These are phyloP conservation scores for Leptodontidium sp. DNA, from an alignment of 2,329 filamentous ascomycete genomes.

Conservation along the genomic window DNA sequence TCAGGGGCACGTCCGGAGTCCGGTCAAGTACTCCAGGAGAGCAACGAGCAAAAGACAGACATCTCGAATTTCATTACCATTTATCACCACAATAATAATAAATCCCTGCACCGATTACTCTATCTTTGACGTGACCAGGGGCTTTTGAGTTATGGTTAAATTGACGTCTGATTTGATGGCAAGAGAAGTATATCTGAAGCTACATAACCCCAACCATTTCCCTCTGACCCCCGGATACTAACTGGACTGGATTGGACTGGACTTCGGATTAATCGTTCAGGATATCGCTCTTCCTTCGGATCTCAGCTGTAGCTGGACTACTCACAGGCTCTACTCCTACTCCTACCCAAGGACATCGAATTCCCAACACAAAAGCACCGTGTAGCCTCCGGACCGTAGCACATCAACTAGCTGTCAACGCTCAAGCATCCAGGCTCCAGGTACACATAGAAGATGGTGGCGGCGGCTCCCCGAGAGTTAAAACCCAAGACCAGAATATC, in stretches of 20 bases:
- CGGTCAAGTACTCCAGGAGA: neutral
- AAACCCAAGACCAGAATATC: neutral
- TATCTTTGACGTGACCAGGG: neutral
- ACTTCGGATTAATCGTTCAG: neutral
- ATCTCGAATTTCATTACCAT: neutral
- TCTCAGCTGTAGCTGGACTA: neutral
- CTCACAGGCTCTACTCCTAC: neutral
- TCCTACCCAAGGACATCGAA: no score
- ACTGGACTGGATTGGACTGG: neutral
- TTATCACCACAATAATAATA: neutral
- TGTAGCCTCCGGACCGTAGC: conserved; percentile 6
- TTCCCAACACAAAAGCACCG: neutral
- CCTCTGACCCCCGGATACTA: neutral
- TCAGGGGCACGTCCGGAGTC: conserved; percentile 10
- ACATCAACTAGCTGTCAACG: neutral
- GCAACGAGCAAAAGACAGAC: neutral
- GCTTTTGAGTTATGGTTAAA: neutral
- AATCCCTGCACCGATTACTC: neutral
- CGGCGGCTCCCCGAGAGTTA: neutral
- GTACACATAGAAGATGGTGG: no score
- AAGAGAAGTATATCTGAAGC: neutral
- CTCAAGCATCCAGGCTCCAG: neutral
- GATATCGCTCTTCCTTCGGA: neutral
- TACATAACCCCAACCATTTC: neutral
- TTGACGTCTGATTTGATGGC: conserved; percentile 1